A percentile compares a stretch with the other conserved stretches of the same genome.
Conservation (phyloP, 805 yeast species). For the Suhomyces faveliae region DNA sequence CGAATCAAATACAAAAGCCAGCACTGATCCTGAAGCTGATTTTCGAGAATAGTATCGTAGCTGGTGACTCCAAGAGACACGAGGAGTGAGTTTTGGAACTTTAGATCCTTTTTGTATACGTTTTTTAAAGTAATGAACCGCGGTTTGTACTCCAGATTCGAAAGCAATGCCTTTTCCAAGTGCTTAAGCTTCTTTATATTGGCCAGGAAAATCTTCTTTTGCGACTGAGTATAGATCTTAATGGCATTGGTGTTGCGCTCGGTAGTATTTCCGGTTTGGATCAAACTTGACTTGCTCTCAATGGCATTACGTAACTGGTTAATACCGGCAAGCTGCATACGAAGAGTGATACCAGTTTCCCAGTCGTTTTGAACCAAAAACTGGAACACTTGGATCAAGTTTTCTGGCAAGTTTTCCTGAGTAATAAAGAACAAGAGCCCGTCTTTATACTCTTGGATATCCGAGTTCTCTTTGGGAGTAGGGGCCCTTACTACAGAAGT, state of each 20-base stretch:
- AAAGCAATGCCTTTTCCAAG: slow-evolving; percentile 46
- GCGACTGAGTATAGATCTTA: slow-evolving; percentile 48
- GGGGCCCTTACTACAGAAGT: slow-evolving; percentile 27
- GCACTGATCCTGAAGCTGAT: slow-evolving; percentile 55
- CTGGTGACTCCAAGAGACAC: slow-evolving; percentile 56
- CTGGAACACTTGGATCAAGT: slow-evolving; percentile 54
- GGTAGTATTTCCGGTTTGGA: slow-evolving; percentile 15
- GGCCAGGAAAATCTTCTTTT: slow-evolving; percentile 45
- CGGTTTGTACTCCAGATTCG: slow-evolving; percentile 38
- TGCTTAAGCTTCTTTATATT: slow-evolving; percentile 46
- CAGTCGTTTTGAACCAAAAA: slow-evolving; percentile 48
- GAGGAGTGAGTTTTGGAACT: slow-evolving; percentile 53
- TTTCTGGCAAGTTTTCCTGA: slow-evolving; percentile 35
- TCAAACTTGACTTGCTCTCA: slow-evolving; percentile 42
- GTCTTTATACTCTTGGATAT: slow-evolving; percentile 18
- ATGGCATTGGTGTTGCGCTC: slow-evolving; percentile 21
- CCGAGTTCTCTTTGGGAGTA: neutral
- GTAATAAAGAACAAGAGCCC: slow-evolving; percentile 43
- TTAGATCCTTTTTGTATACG: slow-evolving; percentile 53
- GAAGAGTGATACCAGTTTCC: slow-evolving; percentile 46
- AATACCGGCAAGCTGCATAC: slow-evolving; percentile 63
- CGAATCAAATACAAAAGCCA: slow-evolving; percentile 65
- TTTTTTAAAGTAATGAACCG: slow-evolving; percentile 53
- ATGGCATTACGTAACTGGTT: slow-evolving; percentile 53
- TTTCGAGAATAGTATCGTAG: slow-evolving; percentile 49